A percentile compares a stretch with the other conserved stretches of the same genome.
phyloP scores from a whole-genome alignment of 192 early-diverging fungal species.

The Haplosporangium gracile region DNA sequence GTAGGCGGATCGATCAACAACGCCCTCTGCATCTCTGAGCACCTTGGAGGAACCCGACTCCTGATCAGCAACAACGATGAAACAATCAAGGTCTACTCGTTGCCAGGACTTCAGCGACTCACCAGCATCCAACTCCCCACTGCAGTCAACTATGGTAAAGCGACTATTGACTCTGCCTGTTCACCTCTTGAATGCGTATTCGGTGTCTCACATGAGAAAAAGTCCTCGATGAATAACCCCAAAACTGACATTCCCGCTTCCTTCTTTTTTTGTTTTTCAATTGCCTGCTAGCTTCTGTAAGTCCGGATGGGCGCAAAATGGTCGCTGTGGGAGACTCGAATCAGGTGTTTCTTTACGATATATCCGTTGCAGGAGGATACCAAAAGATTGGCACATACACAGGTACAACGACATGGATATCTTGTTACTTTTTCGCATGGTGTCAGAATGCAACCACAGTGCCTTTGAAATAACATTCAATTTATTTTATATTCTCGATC shows the following conservation, averaged over 20 bases:
- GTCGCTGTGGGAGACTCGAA: conserved; percentile 93
- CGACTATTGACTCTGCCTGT: background rate
- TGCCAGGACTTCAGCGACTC: conserved; percentile 83
- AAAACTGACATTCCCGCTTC: background rate
- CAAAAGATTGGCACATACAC: conserved; percentile 79
- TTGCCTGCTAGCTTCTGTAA: conserved; percentile 74
- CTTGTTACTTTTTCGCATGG: conserved; percentile 7
- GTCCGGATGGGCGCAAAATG: conserved; percentile 93
- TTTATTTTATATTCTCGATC: background rate
- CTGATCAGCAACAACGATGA: conserved; percentile 96
- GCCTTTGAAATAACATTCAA: background rate
- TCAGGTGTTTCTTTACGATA: conserved; percentile 88
- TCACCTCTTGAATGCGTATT: background rate
- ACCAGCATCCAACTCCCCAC: conserved; percentile 86
- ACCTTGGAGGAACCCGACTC: conserved; percentile 73
- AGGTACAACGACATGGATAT: conserved; percentile 56
- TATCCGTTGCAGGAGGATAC: conserved; percentile 76
- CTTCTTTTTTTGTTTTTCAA: background rate
- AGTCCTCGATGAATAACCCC: background rate
- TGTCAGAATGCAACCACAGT: conserved; percentile 4
- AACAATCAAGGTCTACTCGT: conserved; percentile 89
- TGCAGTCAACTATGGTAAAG: conserved; percentile 86
- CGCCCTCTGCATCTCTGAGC: conserved; percentile 76
- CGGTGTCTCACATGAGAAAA: background rate
- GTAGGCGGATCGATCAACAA: conserved; percentile 83